phyloP scores from a whole-genome alignment of 805 yeast genomes.

The Saccharomycopsis sp. region DNA sequence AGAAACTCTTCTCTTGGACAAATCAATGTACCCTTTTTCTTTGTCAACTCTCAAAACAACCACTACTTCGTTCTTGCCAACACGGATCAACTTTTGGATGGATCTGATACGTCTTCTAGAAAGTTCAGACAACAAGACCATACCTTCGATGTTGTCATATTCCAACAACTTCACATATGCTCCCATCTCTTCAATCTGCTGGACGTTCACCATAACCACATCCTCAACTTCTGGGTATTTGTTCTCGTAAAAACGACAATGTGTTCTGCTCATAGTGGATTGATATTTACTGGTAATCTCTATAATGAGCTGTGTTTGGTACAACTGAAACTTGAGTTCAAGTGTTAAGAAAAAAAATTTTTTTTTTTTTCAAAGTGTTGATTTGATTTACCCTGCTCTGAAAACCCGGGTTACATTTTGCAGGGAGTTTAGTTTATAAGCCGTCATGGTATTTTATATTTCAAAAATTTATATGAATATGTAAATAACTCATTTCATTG shows the following conservation, averaged over 20 bases:
- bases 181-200: slow-evolving; percentile 98
- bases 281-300: not conserved
- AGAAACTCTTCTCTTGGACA: slow-evolving; percentile 96
- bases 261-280: slow-evolving; percentile 71
- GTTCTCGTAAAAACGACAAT: slow-evolving; percentile 96
- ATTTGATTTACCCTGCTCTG: too few species aligned
- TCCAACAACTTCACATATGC: slow-evolving; percentile 94
- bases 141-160: slow-evolving; percentile 97
- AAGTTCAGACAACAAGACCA: slow-evolving; percentile 91
- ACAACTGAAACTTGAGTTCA: too few species aligned
- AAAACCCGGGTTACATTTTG: too few species aligned
- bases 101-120: slow-evolving; percentile 98
- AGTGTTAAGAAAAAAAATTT: not conserved
- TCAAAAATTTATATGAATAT: too few species aligned
- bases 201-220: slow-evolving; percentile 98
- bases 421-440: too few species aligned
- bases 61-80: slow-evolving; percentile 96
- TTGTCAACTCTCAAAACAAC: slow-evolving; percentile 97
- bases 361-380: not conserved
- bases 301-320: too few species aligned
- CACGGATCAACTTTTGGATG: slow-evolving; percentile 93
- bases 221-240: slow-evolving; percentile 98
- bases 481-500: too few species aligned
- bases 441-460: too few species aligned
- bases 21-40: slow-evolving; percentile 96